Conservation (phyloP, 441 rosid species). For the Bruguiera hainesii region DNA sequence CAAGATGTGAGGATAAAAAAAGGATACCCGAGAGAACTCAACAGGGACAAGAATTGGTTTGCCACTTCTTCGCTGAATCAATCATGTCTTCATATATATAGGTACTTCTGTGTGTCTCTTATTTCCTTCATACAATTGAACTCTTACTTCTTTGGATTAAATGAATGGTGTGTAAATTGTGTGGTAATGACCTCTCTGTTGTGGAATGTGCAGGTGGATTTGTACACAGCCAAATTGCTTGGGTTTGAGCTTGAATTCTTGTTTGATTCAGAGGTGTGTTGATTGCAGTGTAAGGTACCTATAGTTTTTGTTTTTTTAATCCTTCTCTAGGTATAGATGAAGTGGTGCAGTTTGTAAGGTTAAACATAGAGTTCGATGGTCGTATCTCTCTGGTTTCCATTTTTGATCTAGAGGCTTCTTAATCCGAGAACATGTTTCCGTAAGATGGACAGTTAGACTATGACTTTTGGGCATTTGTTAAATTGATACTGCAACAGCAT, state of each 20-base stretch:
- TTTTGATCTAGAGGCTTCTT: conserved; percentile 18
- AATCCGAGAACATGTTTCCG: conserved; percentile 11
- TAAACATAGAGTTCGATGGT: conserved; percentile 21
- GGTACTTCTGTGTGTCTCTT: conserved; percentile 32
- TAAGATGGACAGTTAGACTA: conserved; percentile 3
- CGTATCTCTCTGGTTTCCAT: conserved; percentile 22
- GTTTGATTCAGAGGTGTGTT: conserved; percentile 55
- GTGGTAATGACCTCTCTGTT: conserved; percentile 19
- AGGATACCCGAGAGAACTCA: conserved; percentile 27
- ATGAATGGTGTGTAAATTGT: conserved; percentile 19
- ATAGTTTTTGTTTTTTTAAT: conserved; percentile 19
- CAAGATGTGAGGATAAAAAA: conserved; percentile 18
- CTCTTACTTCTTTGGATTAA: conserved; percentile 11
- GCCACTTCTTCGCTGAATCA: conserved; percentile 32
- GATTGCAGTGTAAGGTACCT: conserved; percentile 37
- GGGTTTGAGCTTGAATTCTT: conserved; percentile 46
- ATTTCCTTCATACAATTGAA: conserved; percentile 11
- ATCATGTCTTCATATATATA: conserved; percentile 38
- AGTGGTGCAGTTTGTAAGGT: conserved; percentile 37
- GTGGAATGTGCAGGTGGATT: conserved; percentile 53
- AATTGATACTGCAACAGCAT: conserved; percentile 8
- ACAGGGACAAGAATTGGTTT: conserved; percentile 36
- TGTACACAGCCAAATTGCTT: conserved; percentile 39
- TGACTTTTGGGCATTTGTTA: conserved; percentile 1
- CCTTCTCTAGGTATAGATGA: conserved; percentile 32